Evolutionary conservation across 1,139 yeast species (phyloP).

Genomic region (Taphrina flavorubra): DNA sequence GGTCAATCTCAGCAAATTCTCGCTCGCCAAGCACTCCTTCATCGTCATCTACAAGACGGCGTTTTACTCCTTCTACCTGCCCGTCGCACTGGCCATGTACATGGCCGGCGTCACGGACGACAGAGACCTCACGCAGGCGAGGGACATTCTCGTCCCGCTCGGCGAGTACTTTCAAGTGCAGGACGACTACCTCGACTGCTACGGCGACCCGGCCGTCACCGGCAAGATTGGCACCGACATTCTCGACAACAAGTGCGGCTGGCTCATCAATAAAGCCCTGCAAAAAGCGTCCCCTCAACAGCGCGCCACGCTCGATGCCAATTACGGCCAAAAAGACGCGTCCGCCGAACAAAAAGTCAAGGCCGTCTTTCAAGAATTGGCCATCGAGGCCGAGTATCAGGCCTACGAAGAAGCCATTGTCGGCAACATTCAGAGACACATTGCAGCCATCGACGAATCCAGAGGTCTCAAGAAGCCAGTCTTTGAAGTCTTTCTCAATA

Average conservation of each 20-base stretch:
- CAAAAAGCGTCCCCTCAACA: conserved; percentile 79
- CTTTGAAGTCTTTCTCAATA: conserved; percentile 78
- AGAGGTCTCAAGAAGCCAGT: conserved; percentile 91
- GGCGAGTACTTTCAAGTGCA: conserved; percentile 99
- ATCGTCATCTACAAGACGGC: conserved; percentile 98
- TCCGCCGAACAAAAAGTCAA: conserved; percentile 74
- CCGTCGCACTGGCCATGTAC: conserved; percentile 96
- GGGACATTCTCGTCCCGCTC: conserved; percentile 84
- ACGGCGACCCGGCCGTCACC: conserved; percentile 95
- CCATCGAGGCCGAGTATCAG: conserved; percentile 71
- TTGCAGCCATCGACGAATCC: conserved; percentile 77
- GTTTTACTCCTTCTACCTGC: conserved; percentile 93
- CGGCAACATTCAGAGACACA: conserved; percentile 65
- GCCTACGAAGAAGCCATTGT: conserved; percentile 84
- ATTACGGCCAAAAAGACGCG: conserved; percentile 85
- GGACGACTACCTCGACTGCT: conserved; percentile 96
- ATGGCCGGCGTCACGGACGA: conserved; percentile 79
- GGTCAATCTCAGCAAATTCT: conserved; percentile 85
- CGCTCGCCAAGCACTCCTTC: conserved; percentile 87
- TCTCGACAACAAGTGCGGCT: conserved; percentile 96
- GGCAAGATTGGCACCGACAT: conserved; percentile 99
- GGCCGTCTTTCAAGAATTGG: conserved; percentile 73
- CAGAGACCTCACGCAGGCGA: conserved; percentile 83
- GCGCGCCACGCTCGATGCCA: conserved; percentile 77
- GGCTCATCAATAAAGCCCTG: conserved; percentile 95